Percentiles rank a stretch among this genome's conserved stretches.
Evolutionary conservation across 192 early-diverging fungal species (phyloP).

Genomic region (Backusella westeae): DNA sequence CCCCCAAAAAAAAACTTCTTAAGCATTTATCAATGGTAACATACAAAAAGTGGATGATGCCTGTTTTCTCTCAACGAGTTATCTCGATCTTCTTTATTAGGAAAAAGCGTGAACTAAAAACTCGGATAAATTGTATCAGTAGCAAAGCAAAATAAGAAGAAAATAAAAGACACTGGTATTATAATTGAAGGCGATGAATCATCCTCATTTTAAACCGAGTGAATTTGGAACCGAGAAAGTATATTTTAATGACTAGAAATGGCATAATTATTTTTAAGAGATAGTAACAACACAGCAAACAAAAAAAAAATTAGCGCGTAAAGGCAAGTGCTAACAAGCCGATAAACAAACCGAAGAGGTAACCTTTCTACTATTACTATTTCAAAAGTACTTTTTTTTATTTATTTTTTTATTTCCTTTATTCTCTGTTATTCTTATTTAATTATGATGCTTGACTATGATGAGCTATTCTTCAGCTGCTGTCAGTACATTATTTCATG

Average conservation of each 20-base stretch:
- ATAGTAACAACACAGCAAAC: not conserved
- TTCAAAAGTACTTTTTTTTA: not conserved
- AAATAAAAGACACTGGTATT: not conserved
- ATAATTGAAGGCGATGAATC: not conserved
- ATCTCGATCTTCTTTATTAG: no score
- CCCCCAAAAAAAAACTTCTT: no score
- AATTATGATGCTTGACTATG: not conserved
- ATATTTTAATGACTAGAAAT: not conserved
- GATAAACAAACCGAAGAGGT: not conserved
- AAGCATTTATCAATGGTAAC: no score
- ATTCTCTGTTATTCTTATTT: not conserved
- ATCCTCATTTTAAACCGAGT: not conserved
- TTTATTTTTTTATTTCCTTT: not conserved
- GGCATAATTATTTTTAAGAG: not conserved
- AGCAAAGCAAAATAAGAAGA: not conserved
- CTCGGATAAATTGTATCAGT: not conserved
- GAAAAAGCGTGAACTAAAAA: not conserved
- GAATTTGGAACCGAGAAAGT: not conserved
- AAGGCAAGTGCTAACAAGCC: not conserved
- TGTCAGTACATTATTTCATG: constrained; percentile 63
- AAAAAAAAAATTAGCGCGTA: not conserved
- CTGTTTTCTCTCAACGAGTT: no score
- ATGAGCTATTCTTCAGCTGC: not conserved
- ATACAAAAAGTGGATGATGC: no score
- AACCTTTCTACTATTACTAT: not conserved